phyloP scores from a whole-genome alignment of 257 asterid species.

The Plantago major region DNA sequence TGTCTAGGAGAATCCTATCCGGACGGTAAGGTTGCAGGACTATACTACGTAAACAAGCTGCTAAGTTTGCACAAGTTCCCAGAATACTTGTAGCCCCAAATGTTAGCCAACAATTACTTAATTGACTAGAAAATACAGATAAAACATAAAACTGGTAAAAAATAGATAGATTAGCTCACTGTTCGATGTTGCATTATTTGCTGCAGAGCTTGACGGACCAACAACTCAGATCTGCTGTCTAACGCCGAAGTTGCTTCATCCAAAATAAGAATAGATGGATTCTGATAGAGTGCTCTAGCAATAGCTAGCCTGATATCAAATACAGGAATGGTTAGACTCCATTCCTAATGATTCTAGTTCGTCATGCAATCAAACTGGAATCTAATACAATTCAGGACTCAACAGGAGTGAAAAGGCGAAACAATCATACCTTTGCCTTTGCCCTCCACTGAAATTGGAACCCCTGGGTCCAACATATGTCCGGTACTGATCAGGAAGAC shows the following conservation, averaged over 20 bases:
- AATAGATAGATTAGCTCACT: constrained; percentile 34
- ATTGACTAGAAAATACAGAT: neutral
- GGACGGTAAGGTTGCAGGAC: too few relatives aligned
- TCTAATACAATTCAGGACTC: neutral
- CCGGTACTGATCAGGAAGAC: constrained; percentile 61
- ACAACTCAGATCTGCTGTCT: constrained; percentile 76
- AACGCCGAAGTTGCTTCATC: constrained; percentile 98
- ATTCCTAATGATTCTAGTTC: neutral
- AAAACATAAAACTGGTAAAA: neutral
- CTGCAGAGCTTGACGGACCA: constrained; percentile 86
- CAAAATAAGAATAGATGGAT: constrained; percentile 83
- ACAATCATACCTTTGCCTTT: constrained; percentile 63
- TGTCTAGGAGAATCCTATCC: too few relatives aligned
- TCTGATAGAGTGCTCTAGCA: constrained; percentile 86
- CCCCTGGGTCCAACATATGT: constrained; percentile 88
- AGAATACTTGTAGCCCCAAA: too few relatives aligned
- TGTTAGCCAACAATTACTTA: neutral
- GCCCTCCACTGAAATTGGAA: constrained; percentile 88
- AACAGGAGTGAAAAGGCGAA: neutral
- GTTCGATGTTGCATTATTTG: constrained; percentile 75
- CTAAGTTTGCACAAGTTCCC: too few relatives aligned
- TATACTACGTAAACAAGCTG: too few relatives aligned
- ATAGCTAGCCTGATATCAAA: constrained; percentile 65
- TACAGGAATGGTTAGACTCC: neutral
- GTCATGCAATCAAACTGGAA: neutral